These are phyloP conservation scores for Ceriops zippeliana DNA, from an alignment of 345 rosid species.

Conservation along the genomic window DNA sequence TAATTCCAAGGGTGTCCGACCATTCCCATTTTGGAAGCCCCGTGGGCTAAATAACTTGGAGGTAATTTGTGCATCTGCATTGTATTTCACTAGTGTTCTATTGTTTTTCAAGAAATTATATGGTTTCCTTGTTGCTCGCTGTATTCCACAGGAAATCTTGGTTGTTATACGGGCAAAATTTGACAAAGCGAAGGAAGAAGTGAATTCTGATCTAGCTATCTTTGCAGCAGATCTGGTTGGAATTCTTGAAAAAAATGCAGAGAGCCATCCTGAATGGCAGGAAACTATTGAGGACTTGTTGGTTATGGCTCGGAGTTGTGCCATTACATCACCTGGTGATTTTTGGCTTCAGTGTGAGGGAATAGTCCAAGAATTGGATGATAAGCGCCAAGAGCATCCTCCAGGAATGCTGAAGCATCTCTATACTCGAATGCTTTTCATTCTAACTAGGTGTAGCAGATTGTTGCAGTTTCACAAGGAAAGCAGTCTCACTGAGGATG, in stretches of 20 bases:
- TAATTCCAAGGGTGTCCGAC: conserved; percentile 95
- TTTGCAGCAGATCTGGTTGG: conserved; percentile 99
- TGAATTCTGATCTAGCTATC: conserved; percentile 92
- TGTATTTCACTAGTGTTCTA: not conserved
- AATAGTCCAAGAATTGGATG: conserved; percentile 97
- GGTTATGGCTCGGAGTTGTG: conserved; percentile 94
- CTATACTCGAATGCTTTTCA: conserved; percentile 95
- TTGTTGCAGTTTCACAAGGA: conserved; percentile 98
- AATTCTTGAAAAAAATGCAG: conserved; percentile 91
- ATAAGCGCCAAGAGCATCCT: conserved; percentile 96
- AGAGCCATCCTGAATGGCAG: conserved; percentile 97
- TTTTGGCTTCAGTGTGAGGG: conserved; percentile 99
- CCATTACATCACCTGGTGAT: conserved; percentile 87
- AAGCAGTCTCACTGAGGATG: conserved; percentile 82
- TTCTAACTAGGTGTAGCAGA: conserved; percentile 95
- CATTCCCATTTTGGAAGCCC: conserved; percentile 95
- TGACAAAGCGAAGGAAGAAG: conserved; percentile 99
- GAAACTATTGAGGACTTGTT: conserved; percentile 95
- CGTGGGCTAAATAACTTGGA: conserved; percentile 83
- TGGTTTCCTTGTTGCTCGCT: conserved; percentile 23
- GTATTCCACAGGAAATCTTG: conserved; percentile 62
- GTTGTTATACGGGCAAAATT: conserved; percentile 81
- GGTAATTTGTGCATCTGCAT: conserved; percentile 38
- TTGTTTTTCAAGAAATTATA: conserved; percentile 7
- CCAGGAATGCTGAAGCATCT: conserved; percentile 90